phyloP scores from a whole-genome alignment of 1,284 basidiomycete genomes.

The Fomes fomentarius region DNA sequence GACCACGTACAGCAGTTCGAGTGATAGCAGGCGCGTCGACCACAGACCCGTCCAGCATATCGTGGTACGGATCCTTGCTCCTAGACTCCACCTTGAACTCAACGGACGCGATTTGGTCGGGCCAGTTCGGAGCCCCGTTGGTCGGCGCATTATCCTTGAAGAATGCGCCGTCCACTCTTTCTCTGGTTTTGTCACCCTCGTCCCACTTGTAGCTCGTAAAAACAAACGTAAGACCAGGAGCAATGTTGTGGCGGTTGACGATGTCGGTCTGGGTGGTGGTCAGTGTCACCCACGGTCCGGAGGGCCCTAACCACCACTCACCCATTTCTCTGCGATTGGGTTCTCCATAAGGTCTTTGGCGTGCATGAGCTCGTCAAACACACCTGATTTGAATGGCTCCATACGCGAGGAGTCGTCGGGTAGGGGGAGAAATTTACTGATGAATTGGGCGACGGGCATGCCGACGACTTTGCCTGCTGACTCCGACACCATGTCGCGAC shows the following conservation, averaged over 20 bases:
- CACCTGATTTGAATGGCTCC: neutral
- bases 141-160: neutral
- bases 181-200: neutral
- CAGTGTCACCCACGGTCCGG: neutral
- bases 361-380: neutral
- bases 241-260: neutral
- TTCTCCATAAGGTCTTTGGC: neutral
- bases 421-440: neutral
- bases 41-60: neutral
- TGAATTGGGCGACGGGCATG: neutral
- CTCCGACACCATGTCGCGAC: neutral
- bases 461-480: neutral
- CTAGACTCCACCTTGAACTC: conserved; percentile 4
- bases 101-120: neutral
- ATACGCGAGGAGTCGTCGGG: neutral
- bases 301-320: neutral
- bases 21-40: neutral
- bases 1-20: neutral
- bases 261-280: neutral
- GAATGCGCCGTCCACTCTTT: conserved; percentile 7
- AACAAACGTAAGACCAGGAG: neutral
- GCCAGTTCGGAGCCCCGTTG: conserved; percentile 2
- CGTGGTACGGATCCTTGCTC: conserved; percentile 4
- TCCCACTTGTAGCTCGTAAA: neutral
- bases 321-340: neutral